phyloP scores from a whole-genome alignment of 495 filamentous ascomycete genomes.

The Aspergillus asperescens region DNA sequence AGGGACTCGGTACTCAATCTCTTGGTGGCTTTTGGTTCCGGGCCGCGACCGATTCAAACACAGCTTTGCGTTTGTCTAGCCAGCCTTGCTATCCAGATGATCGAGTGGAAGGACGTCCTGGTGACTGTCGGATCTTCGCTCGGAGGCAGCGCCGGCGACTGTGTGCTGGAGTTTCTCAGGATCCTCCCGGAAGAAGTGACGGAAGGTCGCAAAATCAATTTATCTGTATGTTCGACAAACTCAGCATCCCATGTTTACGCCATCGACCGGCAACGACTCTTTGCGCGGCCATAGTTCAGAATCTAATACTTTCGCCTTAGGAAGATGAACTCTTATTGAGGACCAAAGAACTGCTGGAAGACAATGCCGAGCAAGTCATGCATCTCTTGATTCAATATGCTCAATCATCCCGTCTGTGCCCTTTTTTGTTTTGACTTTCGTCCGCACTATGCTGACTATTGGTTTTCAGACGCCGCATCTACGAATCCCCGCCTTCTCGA shows the following conservation, averaged over 20 bases:
- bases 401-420: constrained; percentile 74
- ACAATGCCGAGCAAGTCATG: constrained; percentile 85
- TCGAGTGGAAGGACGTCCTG: constrained; percentile 90
- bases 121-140: constrained; percentile 70
- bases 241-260: constrained; percentile 19
- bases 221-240: constrained; percentile 81
- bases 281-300: constrained; percentile 24
- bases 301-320: constrained; percentile 54
- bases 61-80: constrained; percentile 94
- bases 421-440: neutral
- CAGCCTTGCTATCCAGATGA: constrained; percentile 93
- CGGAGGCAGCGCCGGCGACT: constrained; percentile 70
- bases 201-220: constrained; percentile 96
- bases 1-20: constrained; percentile 77
- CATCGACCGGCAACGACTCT: constrained; percentile 17
- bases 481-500: constrained; percentile 87
- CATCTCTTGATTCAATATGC: constrained; percentile 80
- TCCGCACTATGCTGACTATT: constrained; percentile 5
- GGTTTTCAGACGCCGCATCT: constrained; percentile 53
- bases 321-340: constrained; percentile 84
- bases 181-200: constrained; percentile 98
- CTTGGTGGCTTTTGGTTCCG: constrained; percentile 69
- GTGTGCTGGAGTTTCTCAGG: constrained; percentile 89
- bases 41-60: constrained; percentile 85
- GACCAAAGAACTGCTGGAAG: constrained; percentile 80